Evolutionary conservation across 495 filamentous ascomycete species (phyloP).

Genomic region (Penicillium odoratum): DNA sequence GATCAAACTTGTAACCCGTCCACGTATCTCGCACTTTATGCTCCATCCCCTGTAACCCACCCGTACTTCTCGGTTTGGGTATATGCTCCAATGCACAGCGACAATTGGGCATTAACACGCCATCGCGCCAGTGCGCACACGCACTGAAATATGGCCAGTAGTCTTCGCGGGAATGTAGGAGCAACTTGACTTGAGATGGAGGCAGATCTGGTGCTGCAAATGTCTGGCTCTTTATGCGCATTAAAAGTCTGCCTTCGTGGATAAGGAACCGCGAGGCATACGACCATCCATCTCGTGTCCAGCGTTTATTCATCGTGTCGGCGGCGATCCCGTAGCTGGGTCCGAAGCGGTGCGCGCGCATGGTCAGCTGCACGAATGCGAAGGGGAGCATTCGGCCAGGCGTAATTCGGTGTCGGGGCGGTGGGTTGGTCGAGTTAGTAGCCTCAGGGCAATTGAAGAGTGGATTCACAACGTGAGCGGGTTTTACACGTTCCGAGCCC

Average conservation of each 20-base stretch:
- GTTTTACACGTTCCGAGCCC: constrained; percentile 51
- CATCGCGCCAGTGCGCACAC: constrained; percentile 61
- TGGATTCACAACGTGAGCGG: constrained; percentile 49
- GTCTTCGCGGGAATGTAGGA: constrained; percentile 58
- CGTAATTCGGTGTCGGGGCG: constrained; percentile 50
- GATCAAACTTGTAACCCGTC: constrained; percentile 36
- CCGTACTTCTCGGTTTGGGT: constrained; percentile 40
- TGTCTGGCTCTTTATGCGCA: constrained; percentile 49
- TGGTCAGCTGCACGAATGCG: constrained; percentile 54
- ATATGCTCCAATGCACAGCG: constrained; percentile 61
- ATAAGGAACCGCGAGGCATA: constrained; percentile 51
- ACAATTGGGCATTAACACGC: constrained; percentile 55
- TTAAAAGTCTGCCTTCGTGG: constrained; percentile 51
- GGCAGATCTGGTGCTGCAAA: constrained; percentile 48
- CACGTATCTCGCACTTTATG: constrained; percentile 39
- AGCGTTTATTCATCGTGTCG: constrained; percentile 46
- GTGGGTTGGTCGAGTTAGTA: constrained; percentile 38
- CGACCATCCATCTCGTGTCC: constrained; percentile 51
- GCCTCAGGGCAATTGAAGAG: constrained; percentile 52
- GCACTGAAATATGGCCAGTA: constrained; percentile 60
- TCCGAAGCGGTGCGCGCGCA: constrained; percentile 42
- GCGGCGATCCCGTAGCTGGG: constrained; percentile 45
- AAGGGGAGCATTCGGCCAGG: constrained; percentile 53
- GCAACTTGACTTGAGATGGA: constrained; percentile 44
- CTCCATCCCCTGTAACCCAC: constrained; percentile 41